phyloP scores from a whole-genome alignment of 108 stramenopile genomes.

The Schizochytrium sp. region DNA sequence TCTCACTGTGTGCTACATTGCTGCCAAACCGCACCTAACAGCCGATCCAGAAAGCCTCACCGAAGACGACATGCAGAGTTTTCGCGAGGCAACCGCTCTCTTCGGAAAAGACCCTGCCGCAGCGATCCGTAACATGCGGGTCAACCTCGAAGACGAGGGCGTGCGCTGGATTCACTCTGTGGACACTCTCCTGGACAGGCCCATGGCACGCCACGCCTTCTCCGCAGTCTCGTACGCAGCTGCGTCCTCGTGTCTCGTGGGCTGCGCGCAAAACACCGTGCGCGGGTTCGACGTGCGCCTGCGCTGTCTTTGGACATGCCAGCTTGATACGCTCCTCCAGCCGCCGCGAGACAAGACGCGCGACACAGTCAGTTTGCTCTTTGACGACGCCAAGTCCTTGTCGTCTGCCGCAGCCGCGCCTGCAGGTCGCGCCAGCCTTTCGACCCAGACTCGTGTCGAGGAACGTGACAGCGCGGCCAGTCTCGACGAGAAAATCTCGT shows the following conservation, averaged over 20 bases:
- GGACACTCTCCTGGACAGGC: not conserved
- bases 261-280: not conserved
- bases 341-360: not conserved
- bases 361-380: not conserved
- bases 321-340: not conserved
- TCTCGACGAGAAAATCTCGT: no score
- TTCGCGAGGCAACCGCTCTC: not conserved
- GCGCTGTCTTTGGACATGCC: not conserved
- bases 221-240: not conserved
- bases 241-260: not conserved
- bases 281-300: not conserved
- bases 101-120: not conserved
- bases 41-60: not conserved
- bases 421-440: no score
- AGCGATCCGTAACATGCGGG: not conserved
- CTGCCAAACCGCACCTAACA: not conserved
- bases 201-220: not conserved
- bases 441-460: no score
- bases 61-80: not conserved
- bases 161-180: not conserved
- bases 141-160: not conserved
- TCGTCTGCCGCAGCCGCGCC: not conserved
- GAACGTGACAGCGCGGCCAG: no score
- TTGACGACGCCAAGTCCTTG: not conserved
- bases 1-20: not conserved